Conservation (phyloP, 2,329 filamentous ascomycete species). For the Phialophora expanda region DNA sequence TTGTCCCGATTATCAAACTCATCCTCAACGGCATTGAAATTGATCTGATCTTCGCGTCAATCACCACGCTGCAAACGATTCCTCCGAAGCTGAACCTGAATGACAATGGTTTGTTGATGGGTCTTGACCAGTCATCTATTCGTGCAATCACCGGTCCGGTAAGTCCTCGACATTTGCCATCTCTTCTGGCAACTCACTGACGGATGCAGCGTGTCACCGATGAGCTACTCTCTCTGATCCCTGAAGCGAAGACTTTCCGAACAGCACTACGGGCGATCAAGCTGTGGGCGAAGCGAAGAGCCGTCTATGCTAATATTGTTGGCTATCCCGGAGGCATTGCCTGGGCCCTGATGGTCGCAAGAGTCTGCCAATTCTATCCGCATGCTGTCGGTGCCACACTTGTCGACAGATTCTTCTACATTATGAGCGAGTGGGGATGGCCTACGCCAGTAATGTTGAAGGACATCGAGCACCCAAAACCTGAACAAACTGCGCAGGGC, state of each 20-base stretch:
- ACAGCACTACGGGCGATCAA: slow-evolving; percentile 91
- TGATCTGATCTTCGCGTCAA: slow-evolving; percentile 85
- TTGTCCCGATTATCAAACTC: slow-evolving; percentile 97
- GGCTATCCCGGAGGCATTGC: slow-evolving; percentile 96
- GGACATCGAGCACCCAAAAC: slow-evolving; percentile 77
- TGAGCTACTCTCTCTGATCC: slow-evolving; percentile 86
- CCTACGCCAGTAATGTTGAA: slow-evolving; percentile 92
- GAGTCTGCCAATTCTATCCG: slow-evolving; percentile 94
- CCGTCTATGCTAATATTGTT: slow-evolving; percentile 94
- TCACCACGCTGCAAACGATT: slow-evolving; percentile 72
- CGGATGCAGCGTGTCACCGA: slow-evolving; percentile 73
- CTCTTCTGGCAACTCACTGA: slow-evolving; percentile 6
- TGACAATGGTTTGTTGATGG: slow-evolving; percentile 82
- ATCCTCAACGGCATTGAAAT: slow-evolving; percentile 90
- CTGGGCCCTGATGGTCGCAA: slow-evolving; percentile 96
- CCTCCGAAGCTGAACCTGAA: slow-evolving; percentile 75
- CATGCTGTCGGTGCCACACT: slow-evolving; percentile 87
- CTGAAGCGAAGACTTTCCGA: slow-evolving; percentile 86
- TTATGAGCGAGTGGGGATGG: slow-evolving; percentile 92
- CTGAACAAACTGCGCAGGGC: slow-evolving; percentile 62
- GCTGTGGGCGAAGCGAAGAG: slow-evolving; percentile 89
- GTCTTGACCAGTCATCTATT: slow-evolving; percentile 83
- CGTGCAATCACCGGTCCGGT: slow-evolving; percentile 86
- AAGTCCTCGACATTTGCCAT: neutral
- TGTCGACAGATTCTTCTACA: slow-evolving; percentile 90